A percentile compares a stretch with the other conserved stretches of the same genome.
Conservation (phyloP, 768 basidiomycete species). For the Xerocomellus intermedius region DNA sequence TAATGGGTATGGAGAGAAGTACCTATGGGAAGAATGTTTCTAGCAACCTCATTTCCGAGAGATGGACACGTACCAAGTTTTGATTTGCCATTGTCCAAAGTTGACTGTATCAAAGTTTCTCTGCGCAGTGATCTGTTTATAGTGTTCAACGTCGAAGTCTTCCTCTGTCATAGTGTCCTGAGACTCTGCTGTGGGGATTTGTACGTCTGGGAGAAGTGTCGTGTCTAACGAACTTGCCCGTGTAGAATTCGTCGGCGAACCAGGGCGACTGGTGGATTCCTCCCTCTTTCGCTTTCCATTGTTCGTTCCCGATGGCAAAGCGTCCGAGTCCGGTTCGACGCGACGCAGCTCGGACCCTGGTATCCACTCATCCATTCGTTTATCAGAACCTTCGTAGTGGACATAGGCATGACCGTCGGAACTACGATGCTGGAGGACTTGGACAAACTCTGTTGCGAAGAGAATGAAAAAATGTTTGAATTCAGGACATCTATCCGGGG, state of each 20-base stretch:
- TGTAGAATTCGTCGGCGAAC: constrained; percentile 21
- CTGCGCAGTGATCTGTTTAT: constrained; percentile 63
- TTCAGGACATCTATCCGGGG: constrained; percentile 11
- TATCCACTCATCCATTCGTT: constrained; percentile 75
- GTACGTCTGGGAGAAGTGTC: constrained; percentile 8
- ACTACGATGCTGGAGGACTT: constrained; percentile 50
- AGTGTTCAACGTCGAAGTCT: constrained; percentile 66
- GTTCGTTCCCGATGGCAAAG: constrained; percentile 19
- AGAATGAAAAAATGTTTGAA: constrained; percentile 1
- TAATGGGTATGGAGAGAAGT: constrained; percentile 90
- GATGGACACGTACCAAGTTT: constrained; percentile 68
- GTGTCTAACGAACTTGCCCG: constrained; percentile 23
- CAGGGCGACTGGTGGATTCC: constrained; percentile 12
- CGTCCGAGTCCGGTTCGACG: constrained; percentile 26
- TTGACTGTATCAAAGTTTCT: constrained; percentile 86
- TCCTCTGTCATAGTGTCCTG: constrained; percentile 58
- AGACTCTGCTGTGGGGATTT: constrained; percentile 6
- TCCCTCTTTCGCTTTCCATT: constrained; percentile 36
- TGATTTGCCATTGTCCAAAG: constrained; percentile 84
- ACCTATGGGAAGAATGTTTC: constrained; percentile 48
- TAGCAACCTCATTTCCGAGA: not conserved
- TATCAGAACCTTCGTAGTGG: constrained; percentile 71
- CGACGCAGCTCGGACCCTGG: constrained; percentile 39
- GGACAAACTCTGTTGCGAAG: constrained; percentile 40
- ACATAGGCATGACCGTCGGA: constrained; percentile 55